A percentile compares a stretch with the other conserved stretches of the same genome.
phyloP scores from a whole-genome alignment of 805 yeast genomes.

The Kuraishia floccosa region DNA sequence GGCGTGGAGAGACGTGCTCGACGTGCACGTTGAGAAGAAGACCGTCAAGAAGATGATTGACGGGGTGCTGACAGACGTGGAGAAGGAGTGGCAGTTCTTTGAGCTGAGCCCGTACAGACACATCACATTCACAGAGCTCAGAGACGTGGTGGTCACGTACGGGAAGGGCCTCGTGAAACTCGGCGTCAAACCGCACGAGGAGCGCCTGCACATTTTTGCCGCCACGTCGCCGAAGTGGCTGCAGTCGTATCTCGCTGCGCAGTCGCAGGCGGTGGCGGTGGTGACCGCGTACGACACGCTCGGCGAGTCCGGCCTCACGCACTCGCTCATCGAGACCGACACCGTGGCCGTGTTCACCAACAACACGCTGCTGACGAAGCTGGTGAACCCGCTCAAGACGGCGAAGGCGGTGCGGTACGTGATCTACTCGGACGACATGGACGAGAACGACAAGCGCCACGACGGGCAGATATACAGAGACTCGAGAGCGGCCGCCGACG shows the following conservation, averaged over 20 bases:
- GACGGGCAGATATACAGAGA: constrained; percentile 46
- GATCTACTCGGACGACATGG: constrained; percentile 57
- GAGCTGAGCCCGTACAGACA: constrained; percentile 68
- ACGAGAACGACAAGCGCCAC: constrained; percentile 50
- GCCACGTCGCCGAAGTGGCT: constrained; percentile 85
- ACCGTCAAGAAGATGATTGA: constrained; percentile 63
- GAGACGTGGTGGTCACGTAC: constrained; percentile 31
- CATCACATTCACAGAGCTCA: constrained; percentile 49
- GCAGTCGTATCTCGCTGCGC: constrained; percentile 72
- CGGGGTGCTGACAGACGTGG: constrained; percentile 61
- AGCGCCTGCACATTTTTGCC: constrained; percentile 76
- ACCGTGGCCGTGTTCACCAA: constrained; percentile 78
- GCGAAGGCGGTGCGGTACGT: constrained; percentile 54
- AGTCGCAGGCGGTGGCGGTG: constrained; percentile 69
- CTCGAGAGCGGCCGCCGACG: constrained; percentile 46
- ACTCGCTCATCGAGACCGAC: constrained; percentile 75
- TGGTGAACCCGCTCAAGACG: constrained; percentile 61
- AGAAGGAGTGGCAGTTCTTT: constrained; percentile 81
- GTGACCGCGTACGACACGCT: constrained; percentile 96
- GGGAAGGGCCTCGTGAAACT: constrained; percentile 70
- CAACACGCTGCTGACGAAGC: constrained; percentile 52
- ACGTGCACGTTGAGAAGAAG: constrained; percentile 68
- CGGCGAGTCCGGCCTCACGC: constrained; percentile 81
- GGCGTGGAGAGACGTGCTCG: constrained; percentile 72
- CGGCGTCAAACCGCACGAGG: constrained; percentile 58